Evolutionary conservation across 225 moss, liverwort and hornwort genomes (phyloP).

Genomic region (Thuidium tamariscinum): DNA sequence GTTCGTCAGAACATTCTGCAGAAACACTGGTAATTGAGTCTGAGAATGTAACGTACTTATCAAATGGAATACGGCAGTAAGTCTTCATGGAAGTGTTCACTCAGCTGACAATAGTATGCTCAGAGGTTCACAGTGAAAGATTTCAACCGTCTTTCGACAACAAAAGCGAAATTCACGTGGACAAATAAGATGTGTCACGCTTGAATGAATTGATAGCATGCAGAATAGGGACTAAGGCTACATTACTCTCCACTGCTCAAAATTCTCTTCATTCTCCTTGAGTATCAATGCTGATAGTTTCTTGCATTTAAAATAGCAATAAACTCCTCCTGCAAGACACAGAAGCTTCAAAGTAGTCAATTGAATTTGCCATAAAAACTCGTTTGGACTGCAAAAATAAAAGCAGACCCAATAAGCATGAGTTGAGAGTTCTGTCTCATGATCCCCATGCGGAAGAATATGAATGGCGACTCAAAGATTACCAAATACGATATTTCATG

Average conservation of each 20-base stretch:
- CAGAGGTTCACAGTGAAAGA: background rate
- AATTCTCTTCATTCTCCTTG: background rate
- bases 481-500: background rate
- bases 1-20: background rate
- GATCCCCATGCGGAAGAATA: background rate
- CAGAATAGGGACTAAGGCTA: background rate
- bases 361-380: background rate
- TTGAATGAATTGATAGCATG: background rate
- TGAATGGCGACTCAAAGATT: too few relatives aligned
- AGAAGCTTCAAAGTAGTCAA: background rate
- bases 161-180: background rate
- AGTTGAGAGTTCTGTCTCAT: background rate
- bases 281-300: conserved; percentile 27
- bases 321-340: conserved; percentile 33
- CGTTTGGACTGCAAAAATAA: background rate
- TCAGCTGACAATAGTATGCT: background rate
- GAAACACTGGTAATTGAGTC: background rate
- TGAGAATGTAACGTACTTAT: background rate
- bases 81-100: background rate
- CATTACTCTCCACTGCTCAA: background rate
- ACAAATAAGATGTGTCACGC: background rate
- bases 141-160: background rate
- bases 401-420: background rate
- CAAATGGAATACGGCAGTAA: background rate
- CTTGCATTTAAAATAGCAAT: conserved; percentile 40